These are phyloP conservation scores for Chlamydomonas eustigma DNA, from an alignment of 139 green algal species.

Conservation along the genomic window DNA sequence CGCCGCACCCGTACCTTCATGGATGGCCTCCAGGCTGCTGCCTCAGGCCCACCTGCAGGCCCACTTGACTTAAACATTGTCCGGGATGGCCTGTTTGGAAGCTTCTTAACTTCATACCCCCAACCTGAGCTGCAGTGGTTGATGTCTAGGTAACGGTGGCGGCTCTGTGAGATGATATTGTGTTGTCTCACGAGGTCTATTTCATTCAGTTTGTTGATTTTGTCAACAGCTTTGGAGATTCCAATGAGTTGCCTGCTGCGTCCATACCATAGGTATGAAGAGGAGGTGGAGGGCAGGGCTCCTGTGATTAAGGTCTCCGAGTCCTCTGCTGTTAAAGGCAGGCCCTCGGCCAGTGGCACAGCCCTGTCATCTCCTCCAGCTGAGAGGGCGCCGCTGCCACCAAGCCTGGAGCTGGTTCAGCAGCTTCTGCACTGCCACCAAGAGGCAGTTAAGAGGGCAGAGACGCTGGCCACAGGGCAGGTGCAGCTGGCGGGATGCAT, in stretches of 20 bases:
- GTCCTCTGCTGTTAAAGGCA: no score
- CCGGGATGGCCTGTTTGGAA: background rate
- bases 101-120: background rate
- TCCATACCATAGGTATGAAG: no score
- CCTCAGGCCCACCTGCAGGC: background rate
- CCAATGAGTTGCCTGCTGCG: no score
- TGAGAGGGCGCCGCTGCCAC: background rate
- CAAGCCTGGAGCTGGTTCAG: background rate
- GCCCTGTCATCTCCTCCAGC: no score
- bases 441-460: background rate
- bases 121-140: background rate
- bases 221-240: no score
- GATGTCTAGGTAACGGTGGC: background rate
- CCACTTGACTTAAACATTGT: background rate
- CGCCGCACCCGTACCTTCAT: background rate
- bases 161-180: no score
- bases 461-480: background rate
- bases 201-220: no score
- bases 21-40: background rate
- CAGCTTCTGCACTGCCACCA: background rate
- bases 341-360: no score
- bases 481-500: background rate
- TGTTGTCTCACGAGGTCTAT: no score
- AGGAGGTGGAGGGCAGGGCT: no score
- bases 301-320: no score